Evolutionary conservation across 2,329 filamentous ascomycete species (phyloP), one percentile per base, ranked within the genome.

Genomic region (Paecilomyces formosus): DNA sequence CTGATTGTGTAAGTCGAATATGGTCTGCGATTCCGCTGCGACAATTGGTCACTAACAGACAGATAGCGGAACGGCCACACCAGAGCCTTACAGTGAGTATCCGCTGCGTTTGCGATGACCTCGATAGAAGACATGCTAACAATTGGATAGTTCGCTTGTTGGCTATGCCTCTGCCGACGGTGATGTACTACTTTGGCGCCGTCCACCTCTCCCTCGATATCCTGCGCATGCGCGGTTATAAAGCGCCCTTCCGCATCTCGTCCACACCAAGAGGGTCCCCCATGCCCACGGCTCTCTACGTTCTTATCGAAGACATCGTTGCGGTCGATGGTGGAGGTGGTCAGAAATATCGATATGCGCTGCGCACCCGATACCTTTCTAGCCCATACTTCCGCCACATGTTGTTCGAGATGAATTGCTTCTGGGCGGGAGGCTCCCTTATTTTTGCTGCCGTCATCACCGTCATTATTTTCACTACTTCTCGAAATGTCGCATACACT

Each of bases 251-350:
- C 65, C 81, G 84, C 53, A 84, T 88, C 61, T 87, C 84, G 56
- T 88, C 85, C 1, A 83, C 84, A 0, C 79, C 79, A 0, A 86
- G 85, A 66, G 85, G 85, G 18, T 79, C 78, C 15, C 74, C 70
- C 4, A 82, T 87, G 58, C 79, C 82, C 2, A 86, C 86, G 0
- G 81, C 83, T 2, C 78, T 83, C 1, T 86, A 87, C 64, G 86
- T 86, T 55, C 78, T 88, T 30, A 82, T 88, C 26, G 86, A 89
- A 70, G 86, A 89, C 64, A 79, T 88, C 24, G 80, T 87, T 13
- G 85, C 84, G 3, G 86, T 89, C 49, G 87, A 88, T 66, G 86
- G 84, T 21, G 81, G 79, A 3, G 85, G 83, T 9, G 82, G 82
- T 1, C 77, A 80, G 58, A 78, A 74, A 1, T 85, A 81, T 62